Conservation (phyloP, 441 rosid genomes). For the Croton setiger region DNA sequence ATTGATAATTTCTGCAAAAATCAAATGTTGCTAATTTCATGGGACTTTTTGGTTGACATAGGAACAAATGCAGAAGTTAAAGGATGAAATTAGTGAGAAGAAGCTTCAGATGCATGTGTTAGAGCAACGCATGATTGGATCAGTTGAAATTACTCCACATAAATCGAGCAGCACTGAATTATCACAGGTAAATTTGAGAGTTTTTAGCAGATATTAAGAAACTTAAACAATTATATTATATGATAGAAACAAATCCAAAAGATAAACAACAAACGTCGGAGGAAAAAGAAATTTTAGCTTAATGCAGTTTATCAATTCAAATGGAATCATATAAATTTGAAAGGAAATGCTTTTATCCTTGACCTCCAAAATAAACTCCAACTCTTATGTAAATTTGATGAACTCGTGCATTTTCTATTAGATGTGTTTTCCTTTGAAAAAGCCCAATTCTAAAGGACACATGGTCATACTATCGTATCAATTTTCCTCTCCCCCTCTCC, state of each 20-base stretch:
- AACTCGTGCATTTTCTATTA: background rate
- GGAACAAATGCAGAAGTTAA: slow-evolving; percentile 74
- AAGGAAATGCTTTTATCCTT: background rate
- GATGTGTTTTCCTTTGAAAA: background rate
- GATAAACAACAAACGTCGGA: too few species aligned
- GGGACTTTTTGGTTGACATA: slow-evolving; percentile 30
- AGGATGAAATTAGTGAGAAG: slow-evolving; percentile 80
- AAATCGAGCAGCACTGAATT: slow-evolving; percentile 50
- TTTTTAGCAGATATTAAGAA: slow-evolving; percentile 4
- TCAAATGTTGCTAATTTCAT: slow-evolving; percentile 13
- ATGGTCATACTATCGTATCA: background rate
- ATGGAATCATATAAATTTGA: background rate
- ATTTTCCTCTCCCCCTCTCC: background rate
- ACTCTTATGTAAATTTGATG: background rate
- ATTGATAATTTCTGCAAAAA: slow-evolving; percentile 17
- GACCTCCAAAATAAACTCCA: background rate
- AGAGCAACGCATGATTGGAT: slow-evolving; percentile 78
- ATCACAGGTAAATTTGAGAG: slow-evolving; percentile 52
- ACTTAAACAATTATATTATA: background rate
- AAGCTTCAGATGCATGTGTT: slow-evolving; percentile 65
- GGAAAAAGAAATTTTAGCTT: background rate
- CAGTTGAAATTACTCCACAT: slow-evolving; percentile 47
- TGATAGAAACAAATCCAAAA: background rate
- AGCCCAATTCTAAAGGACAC: background rate
- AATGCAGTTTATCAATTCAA: slow-evolving; percentile 5